Evolutionary conservation across 768 basidiomycete species (phyloP).

Genomic region (Amanita muscaria): DNA sequence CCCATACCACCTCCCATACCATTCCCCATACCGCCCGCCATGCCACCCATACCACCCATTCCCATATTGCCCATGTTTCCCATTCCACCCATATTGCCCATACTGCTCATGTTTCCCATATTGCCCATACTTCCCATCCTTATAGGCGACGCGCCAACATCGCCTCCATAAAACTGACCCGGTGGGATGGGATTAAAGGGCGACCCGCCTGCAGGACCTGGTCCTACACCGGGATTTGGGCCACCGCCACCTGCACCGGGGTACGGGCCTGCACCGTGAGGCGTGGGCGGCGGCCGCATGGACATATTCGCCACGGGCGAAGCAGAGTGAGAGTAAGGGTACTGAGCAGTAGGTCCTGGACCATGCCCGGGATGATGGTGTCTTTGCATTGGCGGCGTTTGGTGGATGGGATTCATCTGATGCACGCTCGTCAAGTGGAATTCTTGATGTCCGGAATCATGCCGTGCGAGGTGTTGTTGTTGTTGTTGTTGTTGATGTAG

Average conservation of each 20-base stretch:
- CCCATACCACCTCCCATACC: slow-evolving; percentile 13
- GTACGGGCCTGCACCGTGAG: slow-evolving; percentile 12
- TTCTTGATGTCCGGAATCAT: slow-evolving; percentile 24
- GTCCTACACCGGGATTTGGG: neutral
- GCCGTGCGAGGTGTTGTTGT: slow-evolving; percentile 22
- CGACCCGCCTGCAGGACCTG: slow-evolving; percentile 18
- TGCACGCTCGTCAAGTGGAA: slow-evolving; percentile 20
- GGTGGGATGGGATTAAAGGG: slow-evolving; percentile 25
- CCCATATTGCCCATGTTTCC: slow-evolving; percentile 23
- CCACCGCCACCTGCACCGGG: neutral
- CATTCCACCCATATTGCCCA: slow-evolving; percentile 18
- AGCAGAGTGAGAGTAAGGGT: slow-evolving; percentile 10
- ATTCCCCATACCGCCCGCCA: slow-evolving; percentile 4
- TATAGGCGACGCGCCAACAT: slow-evolving; percentile 24
- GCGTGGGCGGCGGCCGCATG: slow-evolving; percentile 23
- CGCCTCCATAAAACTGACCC: slow-evolving; percentile 23
- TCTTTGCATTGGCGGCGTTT: slow-evolving; percentile 8
- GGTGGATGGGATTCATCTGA: slow-evolving; percentile 18
- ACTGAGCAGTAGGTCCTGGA: slow-evolving; percentile 1
- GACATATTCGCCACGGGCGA: slow-evolving; percentile 15
- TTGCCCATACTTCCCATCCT: slow-evolving; percentile 22
- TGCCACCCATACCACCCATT: slow-evolving; percentile 7
- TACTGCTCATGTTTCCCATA: slow-evolving; percentile 16
- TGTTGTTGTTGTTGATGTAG: slow-evolving; percentile 19
- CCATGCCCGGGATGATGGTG: slow-evolving; percentile 11